A percentile compares a stretch with the other conserved stretches of the same genome.
phyloP scores from a whole-genome alignment of 1,139 yeast species.

The Suhomyces taliae region DNA sequence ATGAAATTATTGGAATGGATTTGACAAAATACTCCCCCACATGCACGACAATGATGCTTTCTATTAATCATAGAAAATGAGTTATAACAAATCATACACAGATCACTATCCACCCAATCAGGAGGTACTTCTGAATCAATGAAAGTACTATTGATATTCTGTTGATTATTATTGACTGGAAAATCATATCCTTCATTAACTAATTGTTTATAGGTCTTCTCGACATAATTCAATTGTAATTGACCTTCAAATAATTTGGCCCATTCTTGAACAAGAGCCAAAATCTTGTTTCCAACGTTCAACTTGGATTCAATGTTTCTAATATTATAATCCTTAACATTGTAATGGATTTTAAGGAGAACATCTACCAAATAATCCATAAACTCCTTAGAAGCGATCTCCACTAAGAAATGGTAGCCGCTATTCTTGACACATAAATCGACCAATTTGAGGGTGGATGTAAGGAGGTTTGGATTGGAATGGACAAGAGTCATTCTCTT shows the following conservation, averaged over 20 bases:
- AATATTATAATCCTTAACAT: slow-evolving; percentile 29
- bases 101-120: slow-evolving; percentile 95
- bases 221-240: slow-evolving; percentile 65
- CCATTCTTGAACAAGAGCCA: slow-evolving; percentile 76
- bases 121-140: slow-evolving; percentile 94
- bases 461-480: slow-evolving; percentile 72
- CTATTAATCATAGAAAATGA: slow-evolving; percentile 80
- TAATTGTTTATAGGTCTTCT: slow-evolving; percentile 59
- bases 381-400: slow-evolving; percentile 82
- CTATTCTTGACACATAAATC: slow-evolving; percentile 93
- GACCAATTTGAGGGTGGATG: slow-evolving; percentile 69
- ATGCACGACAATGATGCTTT: slow-evolving; percentile 94
- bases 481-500: slow-evolving; percentile 64
- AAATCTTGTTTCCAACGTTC: slow-evolving; percentile 59
- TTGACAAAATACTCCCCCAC: slow-evolving; percentile 94
- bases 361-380: slow-evolving; percentile 66
- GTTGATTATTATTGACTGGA: slow-evolving; percentile 37
- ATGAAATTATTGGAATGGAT: slow-evolving; percentile 71
- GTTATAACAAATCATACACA: slow-evolving; percentile 90
- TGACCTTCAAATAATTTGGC: slow-evolving; percentile 70
- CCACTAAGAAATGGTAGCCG: slow-evolving; percentile 80
- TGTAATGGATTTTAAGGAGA: slow-evolving; percentile 40
- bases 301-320: slow-evolving; percentile 44
- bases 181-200: slow-evolving; percentile 65
- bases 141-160: slow-evolving; percentile 48